A percentile compares a stretch with the other conserved stretches of the same genome.
Conservation (phyloP, 2,329 filamentous ascomycete genomes). For the Aspergillus sp. region DNA sequence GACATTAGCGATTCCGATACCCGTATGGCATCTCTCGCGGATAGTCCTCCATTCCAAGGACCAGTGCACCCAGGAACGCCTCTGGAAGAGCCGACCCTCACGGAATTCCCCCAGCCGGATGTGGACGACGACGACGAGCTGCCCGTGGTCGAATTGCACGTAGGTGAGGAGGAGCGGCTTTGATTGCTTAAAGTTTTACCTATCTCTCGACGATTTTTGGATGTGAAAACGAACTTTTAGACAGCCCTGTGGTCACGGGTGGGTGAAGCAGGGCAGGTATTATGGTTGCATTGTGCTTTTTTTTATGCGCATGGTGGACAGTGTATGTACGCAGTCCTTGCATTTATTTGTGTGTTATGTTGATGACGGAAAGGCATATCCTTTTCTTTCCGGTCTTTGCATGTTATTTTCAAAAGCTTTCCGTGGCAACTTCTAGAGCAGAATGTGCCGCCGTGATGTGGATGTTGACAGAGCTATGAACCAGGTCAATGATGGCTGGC, state of each 20-base stretch:
- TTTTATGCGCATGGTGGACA: neutral
- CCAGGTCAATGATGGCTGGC: neutral
- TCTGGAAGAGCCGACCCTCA: slow-evolving; percentile 29
- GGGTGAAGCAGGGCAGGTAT: neutral
- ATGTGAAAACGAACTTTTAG: slow-evolving; percentile 18
- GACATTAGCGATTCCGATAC: slow-evolving; percentile 35
- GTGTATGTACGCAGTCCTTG: neutral
- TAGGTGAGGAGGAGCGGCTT: slow-evolving; percentile 35
- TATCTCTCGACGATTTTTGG: slow-evolving; percentile 9
- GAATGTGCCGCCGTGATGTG: neutral
- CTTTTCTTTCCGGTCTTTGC: neutral
- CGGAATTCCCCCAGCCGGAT: slow-evolving; percentile 33
- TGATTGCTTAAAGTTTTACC: slow-evolving; percentile 12
- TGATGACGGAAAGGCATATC: neutral
- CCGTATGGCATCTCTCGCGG: slow-evolving; percentile 29
- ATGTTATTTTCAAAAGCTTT: slow-evolving; percentile 8
- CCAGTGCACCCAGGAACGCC: slow-evolving; percentile 21
- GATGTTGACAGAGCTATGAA: neutral
- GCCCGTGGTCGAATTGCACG: slow-evolving; percentile 43
- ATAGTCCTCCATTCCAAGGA: slow-evolving; percentile 24
- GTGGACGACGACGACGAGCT: slow-evolving; percentile 34
- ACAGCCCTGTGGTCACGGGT: slow-evolving; percentile 1
- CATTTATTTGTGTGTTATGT: neutral
- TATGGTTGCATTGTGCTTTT: slow-evolving; percentile 3
- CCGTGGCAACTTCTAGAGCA: slow-evolving; percentile 10